Conservation (phyloP, 1,139 yeast genomes). For the Starmera stellimalicola region DNA sequence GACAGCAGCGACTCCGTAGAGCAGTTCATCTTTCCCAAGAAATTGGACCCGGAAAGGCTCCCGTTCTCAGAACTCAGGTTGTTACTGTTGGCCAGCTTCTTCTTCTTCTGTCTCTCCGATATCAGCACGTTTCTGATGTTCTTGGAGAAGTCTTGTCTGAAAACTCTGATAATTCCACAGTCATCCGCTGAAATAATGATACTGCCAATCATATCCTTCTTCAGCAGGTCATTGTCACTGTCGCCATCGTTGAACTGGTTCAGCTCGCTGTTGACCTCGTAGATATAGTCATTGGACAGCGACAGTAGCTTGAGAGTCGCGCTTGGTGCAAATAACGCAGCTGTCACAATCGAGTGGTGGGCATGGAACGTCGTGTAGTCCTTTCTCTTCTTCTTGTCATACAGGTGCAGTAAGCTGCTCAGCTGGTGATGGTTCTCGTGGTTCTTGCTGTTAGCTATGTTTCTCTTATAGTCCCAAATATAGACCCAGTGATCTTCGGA, state of each 20-base stretch:
- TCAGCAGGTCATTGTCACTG: conserved; percentile 11
- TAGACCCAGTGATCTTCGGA: conserved; percentile 68
- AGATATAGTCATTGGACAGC: conserved; percentile 70
- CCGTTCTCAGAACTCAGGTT: conserved; percentile 8
- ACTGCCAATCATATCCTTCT: conserved; percentile 22
- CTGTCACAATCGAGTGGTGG: conserved; percentile 63
- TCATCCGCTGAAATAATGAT: conserved; percentile 69
- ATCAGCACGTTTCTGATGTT: conserved; percentile 25
- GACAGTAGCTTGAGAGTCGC: conserved; percentile 55
- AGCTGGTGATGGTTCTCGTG: conserved; percentile 4
- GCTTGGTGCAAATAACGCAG: conserved; percentile 75
- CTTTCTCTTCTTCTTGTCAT: conserved; percentile 19
- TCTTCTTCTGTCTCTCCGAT: conserved; percentile 12
- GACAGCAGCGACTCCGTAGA: conserved; percentile 11
- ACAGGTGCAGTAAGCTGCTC: conserved; percentile 9
- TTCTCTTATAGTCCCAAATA: conserved; percentile 42
- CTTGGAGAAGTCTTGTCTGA: conserved; percentile 68
- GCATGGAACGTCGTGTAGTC: conserved; percentile 68
- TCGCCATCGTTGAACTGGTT: conserved; percentile 8
- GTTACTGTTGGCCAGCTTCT: conserved; percentile 4
- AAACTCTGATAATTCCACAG: conserved; percentile 63
- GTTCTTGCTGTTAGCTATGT: conserved; percentile 7
- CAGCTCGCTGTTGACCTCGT: conserved; percentile 41
- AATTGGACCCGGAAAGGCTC: too few relatives aligned
- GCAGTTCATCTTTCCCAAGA: conserved; percentile 7